phyloP scores from a whole-genome alignment of 495 filamentous ascomycete genomes.

The Penicillium odoratum region DNA sequence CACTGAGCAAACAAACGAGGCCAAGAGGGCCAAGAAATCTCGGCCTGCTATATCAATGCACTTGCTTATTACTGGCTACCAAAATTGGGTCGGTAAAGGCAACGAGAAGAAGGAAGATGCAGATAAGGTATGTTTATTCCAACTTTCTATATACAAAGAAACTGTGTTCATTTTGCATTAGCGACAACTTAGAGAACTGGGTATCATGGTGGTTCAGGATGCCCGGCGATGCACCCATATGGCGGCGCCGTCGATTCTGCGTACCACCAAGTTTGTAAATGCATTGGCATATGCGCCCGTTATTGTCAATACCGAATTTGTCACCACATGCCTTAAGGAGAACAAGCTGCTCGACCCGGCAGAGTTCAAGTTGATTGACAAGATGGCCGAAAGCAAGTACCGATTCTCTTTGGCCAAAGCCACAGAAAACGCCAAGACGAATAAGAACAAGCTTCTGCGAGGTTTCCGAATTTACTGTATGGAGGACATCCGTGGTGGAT shows the following conservation, averaged over 20 bases:
- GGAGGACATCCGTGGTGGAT: constrained; percentile 71
- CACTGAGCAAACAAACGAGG: constrained; percentile 48
- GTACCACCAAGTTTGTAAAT: constrained; percentile 90
- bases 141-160: neutral
- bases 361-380: constrained; percentile 67
- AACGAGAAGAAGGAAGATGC: constrained; percentile 68
- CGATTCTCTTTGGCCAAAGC: constrained; percentile 65
- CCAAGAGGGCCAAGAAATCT: constrained; percentile 64
- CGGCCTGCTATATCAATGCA: constrained; percentile 64
- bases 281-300: constrained; percentile 76
- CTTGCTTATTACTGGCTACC: constrained; percentile 75
- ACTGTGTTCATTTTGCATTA: constrained; percentile 39
- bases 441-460: constrained; percentile 70
- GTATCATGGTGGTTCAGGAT: constrained; percentile 77
- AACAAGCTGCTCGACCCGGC: constrained; percentile 59
- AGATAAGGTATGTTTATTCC: constrained; percentile 65
- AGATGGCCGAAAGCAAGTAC: constrained; percentile 66
- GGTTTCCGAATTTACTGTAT: constrained; percentile 80
- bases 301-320: constrained; percentile 74
- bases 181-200: constrained; percentile 80
- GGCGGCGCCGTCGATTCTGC: constrained; percentile 79
- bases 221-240: constrained; percentile 77
- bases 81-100: constrained; percentile 68
- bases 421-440: constrained; percentile 66
- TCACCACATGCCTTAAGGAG: constrained; percentile 68